A percentile compares a stretch with the other conserved stretches of the same genome.
These are phyloP conservation scores for Coniophora puteana DNA, from an alignment of 1,284 basidiomycete genomes.

Conservation along the genomic window DNA sequence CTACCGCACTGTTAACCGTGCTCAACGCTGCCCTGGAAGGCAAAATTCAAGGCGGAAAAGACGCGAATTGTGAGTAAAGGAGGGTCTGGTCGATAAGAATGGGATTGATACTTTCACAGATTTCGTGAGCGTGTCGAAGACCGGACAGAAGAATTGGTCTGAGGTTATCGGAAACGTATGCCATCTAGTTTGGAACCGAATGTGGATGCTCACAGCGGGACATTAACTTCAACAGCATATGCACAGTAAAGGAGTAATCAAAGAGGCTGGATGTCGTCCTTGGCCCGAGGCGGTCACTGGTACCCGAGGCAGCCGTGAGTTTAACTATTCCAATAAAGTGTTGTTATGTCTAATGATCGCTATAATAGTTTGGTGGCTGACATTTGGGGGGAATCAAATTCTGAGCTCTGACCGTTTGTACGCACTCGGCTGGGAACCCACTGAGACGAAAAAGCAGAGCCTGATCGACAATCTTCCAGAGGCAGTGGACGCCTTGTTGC, in stretches of 20 bases:
- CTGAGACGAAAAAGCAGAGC: slow-evolving; percentile 27
- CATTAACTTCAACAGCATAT: slow-evolving; percentile 26
- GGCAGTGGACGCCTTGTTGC: slow-evolving; percentile 31
- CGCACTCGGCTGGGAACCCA: slow-evolving; percentile 36
- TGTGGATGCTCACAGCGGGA: too few species aligned
- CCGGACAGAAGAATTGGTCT: slow-evolving; percentile 23
- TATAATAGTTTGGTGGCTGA: slow-evolving; percentile 36
- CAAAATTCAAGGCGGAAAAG: slow-evolving; percentile 33
- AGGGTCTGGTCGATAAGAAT: neutral
- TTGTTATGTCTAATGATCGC: slow-evolving; percentile 3
- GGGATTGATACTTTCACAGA: slow-evolving; percentile 11
- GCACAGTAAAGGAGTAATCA: slow-evolving; percentile 30
- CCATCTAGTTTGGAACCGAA: slow-evolving; percentile 8
- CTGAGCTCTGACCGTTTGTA: slow-evolving; percentile 30
- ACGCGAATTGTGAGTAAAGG: slow-evolving; percentile 33
- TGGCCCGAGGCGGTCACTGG: slow-evolving; percentile 29
- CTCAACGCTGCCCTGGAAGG: slow-evolving; percentile 35
- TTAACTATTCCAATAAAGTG: neutral
- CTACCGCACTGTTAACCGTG: slow-evolving; percentile 28
- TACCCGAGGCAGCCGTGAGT: slow-evolving; percentile 33
- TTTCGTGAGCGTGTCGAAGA: slow-evolving; percentile 20
- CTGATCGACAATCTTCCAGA: slow-evolving; percentile 31
- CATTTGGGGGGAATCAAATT: slow-evolving; percentile 34
- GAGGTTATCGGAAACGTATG: slow-evolving; percentile 36
- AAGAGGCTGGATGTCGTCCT: slow-evolving; percentile 30